These are phyloP conservation scores for Nemania abortiva DNA, from an alignment of 2,329 filamentous ascomycete species.

Conservation along the genomic window DNA sequence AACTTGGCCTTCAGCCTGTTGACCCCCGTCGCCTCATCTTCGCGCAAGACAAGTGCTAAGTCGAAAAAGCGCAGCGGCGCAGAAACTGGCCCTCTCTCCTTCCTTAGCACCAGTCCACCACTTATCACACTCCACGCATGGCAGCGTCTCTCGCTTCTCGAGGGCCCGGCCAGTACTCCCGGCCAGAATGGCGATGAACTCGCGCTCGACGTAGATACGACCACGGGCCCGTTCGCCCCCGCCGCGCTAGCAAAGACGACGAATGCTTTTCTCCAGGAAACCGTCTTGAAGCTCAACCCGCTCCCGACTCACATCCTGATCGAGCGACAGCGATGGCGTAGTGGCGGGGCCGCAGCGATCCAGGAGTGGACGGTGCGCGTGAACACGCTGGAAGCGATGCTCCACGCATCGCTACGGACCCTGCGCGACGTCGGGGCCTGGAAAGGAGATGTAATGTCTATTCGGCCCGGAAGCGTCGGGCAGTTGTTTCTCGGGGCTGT, in stretches of 20 bases:
- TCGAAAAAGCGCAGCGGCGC: constrained; percentile 12
- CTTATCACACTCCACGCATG: constrained; percentile 50
- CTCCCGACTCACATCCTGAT: constrained; percentile 80
- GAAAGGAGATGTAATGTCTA: constrained; percentile 59
- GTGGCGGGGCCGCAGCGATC: constrained; percentile 72
- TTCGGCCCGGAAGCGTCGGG: constrained; percentile 52
- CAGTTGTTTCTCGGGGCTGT: constrained; percentile 33
- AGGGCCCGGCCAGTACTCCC: neutral
- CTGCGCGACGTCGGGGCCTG: constrained; percentile 60
- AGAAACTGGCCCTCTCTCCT: neutral
- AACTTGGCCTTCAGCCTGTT: constrained; percentile 82
- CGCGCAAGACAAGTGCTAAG: constrained; percentile 6
- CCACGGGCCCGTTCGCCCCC: constrained; percentile 49
- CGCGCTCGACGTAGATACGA: neutral
- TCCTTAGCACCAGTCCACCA: constrained; percentile 37
- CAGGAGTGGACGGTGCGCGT: constrained; percentile 87
- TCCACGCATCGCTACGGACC: constrained; percentile 76
- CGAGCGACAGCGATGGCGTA: constrained; percentile 71
- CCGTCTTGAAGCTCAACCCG: constrained; percentile 63
- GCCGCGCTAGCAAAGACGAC: constrained; percentile 52
- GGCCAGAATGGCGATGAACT: neutral
- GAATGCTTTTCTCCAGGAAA: constrained; percentile 51
- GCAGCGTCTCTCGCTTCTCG: constrained; percentile 47
- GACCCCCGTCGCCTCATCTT: constrained; percentile 27
- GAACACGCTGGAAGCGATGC: constrained; percentile 84